These are phyloP conservation scores for Fraxinus velutina DNA, from an alignment of 305 asterid species.

Conservation along the genomic window DNA sequence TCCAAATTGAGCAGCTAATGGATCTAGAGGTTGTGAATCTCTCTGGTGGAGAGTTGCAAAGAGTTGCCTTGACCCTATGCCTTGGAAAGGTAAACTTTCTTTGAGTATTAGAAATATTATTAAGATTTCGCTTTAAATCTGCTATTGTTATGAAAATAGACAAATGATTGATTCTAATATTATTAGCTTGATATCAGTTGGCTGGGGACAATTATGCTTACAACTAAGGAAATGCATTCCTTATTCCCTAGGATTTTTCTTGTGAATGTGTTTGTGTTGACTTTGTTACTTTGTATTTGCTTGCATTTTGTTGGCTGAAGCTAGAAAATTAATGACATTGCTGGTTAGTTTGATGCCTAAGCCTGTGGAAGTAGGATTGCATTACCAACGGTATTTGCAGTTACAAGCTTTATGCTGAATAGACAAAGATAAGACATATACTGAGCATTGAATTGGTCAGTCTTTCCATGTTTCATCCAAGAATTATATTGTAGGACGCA, in stretches of 20 bases:
- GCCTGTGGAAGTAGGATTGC: background rate
- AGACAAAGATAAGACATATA: background rate
- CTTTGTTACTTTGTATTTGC: background rate
- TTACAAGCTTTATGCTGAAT: background rate
- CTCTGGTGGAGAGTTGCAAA: conserved; percentile 97
- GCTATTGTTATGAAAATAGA: background rate
- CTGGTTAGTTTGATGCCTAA: background rate
- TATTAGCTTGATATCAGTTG: background rate
- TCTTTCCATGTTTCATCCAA: background rate
- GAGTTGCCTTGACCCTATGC: conserved; percentile 88
- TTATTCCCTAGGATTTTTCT: background rate
- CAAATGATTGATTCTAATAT: background rate
- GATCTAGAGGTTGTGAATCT: conserved; percentile 94
- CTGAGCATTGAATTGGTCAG: background rate
- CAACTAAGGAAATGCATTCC: background rate
- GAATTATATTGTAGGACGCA: background rate
- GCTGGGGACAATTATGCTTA: background rate
- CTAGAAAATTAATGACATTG: background rate
- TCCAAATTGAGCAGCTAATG: conserved; percentile 91
- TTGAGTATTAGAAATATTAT: background rate
- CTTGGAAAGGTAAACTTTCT: conserved; percentile 77
- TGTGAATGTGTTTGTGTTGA: background rate
- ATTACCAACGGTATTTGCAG: background rate
- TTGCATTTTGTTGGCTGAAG: background rate
- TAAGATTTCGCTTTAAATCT: background rate